A percentile compares a stretch with the other conserved stretches of the same genome.
Evolutionary conservation across 176 grass and related monocot genomes (phyloP).

Genomic region (Bolboschoenus planiculmis): DNA sequence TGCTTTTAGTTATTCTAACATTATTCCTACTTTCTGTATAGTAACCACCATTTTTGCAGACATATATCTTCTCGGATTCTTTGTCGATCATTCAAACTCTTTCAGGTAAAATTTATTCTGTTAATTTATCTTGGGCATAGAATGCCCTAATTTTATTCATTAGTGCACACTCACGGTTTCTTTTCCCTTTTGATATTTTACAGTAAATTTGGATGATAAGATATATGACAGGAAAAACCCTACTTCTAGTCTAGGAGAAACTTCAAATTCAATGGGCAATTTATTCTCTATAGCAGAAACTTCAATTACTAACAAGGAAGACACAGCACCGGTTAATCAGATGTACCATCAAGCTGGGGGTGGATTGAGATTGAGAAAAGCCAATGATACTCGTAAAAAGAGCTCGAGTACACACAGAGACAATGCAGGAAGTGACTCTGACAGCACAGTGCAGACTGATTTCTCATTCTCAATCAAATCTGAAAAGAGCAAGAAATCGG

Average conservation of each 20-base stretch:
- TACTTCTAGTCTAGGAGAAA: constrained; percentile 35
- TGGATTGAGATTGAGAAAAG: constrained; percentile 68
- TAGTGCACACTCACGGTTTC: neutral
- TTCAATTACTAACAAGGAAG: constrained; percentile 27
- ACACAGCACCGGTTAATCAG: constrained; percentile 24
- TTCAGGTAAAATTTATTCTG: constrained; percentile 51
- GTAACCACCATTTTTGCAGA: constrained; percentile 42
- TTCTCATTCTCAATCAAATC: constrained; percentile 44
- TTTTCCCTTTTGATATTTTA: neutral
- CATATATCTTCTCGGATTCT: constrained; percentile 80
- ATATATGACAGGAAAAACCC: constrained; percentile 45
- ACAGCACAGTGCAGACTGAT: constrained; percentile 43
- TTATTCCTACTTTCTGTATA: constrained; percentile 8
- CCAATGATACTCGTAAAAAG: constrained; percentile 28
- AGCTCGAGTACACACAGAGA: constrained; percentile 40
- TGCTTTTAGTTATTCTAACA: constrained; percentile 4
- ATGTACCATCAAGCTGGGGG: constrained; percentile 22
- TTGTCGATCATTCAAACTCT: constrained; percentile 82
- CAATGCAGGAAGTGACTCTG: constrained; percentile 54
- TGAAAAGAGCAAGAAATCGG: constrained; percentile 34
- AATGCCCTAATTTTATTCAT: constrained; percentile 5
- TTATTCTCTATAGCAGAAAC: constrained; percentile 32
- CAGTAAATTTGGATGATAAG: constrained; percentile 77
- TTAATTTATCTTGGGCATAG: neutral
- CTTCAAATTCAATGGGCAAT: constrained; percentile 28